phyloP scores from a whole-genome alignment of 345 rosid species.

The Gossypium stocksii region DNA sequence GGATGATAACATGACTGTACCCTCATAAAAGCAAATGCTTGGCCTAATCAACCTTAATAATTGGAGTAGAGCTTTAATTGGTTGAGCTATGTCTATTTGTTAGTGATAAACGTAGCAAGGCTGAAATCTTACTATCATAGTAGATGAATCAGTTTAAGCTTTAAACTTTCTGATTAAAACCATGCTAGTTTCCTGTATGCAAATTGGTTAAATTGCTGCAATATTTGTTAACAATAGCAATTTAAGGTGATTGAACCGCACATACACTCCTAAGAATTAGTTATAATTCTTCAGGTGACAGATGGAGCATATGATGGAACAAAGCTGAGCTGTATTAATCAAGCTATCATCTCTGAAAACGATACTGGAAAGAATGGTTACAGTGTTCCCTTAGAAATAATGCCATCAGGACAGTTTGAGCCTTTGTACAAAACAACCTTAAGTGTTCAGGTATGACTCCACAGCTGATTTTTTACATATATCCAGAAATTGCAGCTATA shows the following conservation, averaged over 20 bases:
- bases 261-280: neutral
- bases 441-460: slow-evolving; percentile 57
- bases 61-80: neutral
- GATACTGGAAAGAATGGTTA: slow-evolving; percentile 49
- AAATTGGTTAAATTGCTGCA: neutral
- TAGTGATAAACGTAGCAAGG: neutral
- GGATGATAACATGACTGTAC: neutral
- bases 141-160: neutral
- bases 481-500: neutral
- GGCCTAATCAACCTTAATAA: neutral
- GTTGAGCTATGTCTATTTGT: neutral
- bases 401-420: slow-evolving; percentile 91
- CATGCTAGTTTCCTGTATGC: neutral
- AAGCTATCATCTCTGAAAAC: slow-evolving; percentile 64
- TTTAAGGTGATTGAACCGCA: neutral
- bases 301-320: slow-evolving; percentile 80
- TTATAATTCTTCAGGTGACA: slow-evolving; percentile 40
- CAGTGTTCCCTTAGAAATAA: slow-evolving; percentile 77
- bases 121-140: neutral
- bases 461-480: neutral
- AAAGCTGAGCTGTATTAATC: slow-evolving; percentile 55
- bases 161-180: neutral
- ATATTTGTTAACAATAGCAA: neutral
- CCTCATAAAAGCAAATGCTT: neutral
- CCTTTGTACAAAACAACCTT: slow-evolving; percentile 79